Evolutionary conservation across 208 protist genomes (phyloP).

Genomic region (Crithidia fasciculata): DNA sequence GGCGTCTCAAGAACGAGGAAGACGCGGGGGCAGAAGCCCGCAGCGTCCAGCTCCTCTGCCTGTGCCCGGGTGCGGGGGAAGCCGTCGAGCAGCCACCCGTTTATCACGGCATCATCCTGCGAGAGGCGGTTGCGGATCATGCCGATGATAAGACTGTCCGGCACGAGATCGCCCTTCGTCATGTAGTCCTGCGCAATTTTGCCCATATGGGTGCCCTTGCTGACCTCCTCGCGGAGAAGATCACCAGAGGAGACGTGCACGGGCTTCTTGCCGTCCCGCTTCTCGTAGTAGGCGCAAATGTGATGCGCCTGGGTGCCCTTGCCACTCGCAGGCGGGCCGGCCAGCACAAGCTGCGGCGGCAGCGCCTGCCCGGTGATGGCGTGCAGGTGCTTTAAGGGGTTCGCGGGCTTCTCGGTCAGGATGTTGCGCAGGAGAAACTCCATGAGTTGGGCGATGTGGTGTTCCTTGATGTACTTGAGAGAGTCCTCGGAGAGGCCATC

Average conservation of each 20-base stretch:
- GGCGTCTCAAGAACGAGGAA: slow-evolving; percentile 78
- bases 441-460: slow-evolving; percentile 81
- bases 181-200: slow-evolving; percentile 70
- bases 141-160: slow-evolving; percentile 72
- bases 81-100: slow-evolving; percentile 93
- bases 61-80: slow-evolving; percentile 89
- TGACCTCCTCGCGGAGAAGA: slow-evolving; percentile 78
- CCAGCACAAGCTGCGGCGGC: slow-evolving; percentile 76
- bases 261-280: slow-evolving; percentile 37
- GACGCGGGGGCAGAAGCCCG: slow-evolving; percentile 66
- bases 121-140: slow-evolving; percentile 74
- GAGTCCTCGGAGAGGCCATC: slow-evolving; percentile 61
- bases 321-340: slow-evolving; percentile 80
- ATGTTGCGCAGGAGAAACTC: slow-evolving; percentile 81
- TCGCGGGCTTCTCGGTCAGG: slow-evolving; percentile 68
- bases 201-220: slow-evolving; percentile 57
- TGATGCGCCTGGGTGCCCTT: slow-evolving; percentile 81
- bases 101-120: slow-evolving; percentile 65
- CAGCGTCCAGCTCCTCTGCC: slow-evolving; percentile 72
- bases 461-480: slow-evolving; percentile 76
- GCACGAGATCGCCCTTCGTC: slow-evolving; percentile 71
- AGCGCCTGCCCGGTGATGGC: slow-evolving; percentile 53
- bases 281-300: slow-evolving; percentile 59
- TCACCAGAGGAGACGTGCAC: slow-evolving; percentile 90
- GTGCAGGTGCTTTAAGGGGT: slow-evolving; percentile 66